Conservation (phyloP, 116 monocot genomes). For the Dioscorea cayenensis region DNA sequence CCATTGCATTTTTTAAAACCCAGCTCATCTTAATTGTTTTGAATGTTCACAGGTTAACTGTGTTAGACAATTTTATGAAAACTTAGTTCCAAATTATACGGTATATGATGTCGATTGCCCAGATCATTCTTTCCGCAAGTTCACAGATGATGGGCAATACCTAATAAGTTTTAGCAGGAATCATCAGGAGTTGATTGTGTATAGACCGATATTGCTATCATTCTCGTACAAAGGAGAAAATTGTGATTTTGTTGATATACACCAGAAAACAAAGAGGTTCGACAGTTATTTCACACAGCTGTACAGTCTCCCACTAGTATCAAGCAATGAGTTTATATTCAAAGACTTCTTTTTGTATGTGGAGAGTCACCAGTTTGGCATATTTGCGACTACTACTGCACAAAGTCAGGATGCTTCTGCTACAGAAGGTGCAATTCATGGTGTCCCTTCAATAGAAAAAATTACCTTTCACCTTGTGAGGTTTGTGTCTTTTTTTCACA, state of each 20-base stretch:
- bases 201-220: slow-evolving; percentile 78
- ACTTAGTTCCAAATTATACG: slow-evolving; percentile 84
- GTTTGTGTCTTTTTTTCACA: slow-evolving; percentile 24
- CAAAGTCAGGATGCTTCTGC: slow-evolving; percentile 56
- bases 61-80: slow-evolving; percentile 87
- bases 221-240: slow-evolving; percentile 73
- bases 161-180: slow-evolving; percentile 89
- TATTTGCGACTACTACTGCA: slow-evolving; percentile 93
- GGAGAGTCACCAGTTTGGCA: slow-evolving; percentile 67
- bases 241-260: slow-evolving; percentile 49
- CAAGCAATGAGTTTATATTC: slow-evolving; percentile 75
- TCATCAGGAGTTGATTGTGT: slow-evolving; percentile 85
- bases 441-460: slow-evolving; percentile 90
- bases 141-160: slow-evolving; percentile 94
- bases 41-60: slow-evolving; percentile 62
- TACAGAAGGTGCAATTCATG: slow-evolving; percentile 65
- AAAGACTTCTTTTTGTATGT: slow-evolving; percentile 94
- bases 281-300: slow-evolving; percentile 88
- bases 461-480: slow-evolving; percentile 96
- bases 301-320: slow-evolving; percentile 71
- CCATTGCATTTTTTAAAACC: neutral
- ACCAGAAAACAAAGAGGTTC: slow-evolving; percentile 67
- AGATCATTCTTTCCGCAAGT: slow-evolving; percentile 82
- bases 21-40: neutral
- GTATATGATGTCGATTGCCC: slow-evolving; percentile 90